Evolutionary conservation across 2,329 filamentous ascomycete genomes (phyloP).

Genomic region (Ampelomyces quisqualis): DNA sequence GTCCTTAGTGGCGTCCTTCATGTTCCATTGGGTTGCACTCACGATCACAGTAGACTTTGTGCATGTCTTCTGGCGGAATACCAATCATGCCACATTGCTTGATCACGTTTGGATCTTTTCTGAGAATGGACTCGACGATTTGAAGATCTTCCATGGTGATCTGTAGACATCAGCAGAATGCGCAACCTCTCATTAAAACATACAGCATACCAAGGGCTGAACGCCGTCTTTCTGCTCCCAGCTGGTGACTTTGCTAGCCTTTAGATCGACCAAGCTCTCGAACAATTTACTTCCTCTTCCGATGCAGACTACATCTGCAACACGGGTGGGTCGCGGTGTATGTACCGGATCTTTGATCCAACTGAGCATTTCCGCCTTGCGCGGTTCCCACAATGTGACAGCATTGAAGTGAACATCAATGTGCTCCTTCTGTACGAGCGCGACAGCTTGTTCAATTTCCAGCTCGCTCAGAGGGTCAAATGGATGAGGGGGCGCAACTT

Average conservation of each 20-base stretch:
- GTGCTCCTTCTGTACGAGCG: constrained; percentile 68
- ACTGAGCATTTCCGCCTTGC: constrained; percentile 77
- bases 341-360: constrained; percentile 70
- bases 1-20: neutral
- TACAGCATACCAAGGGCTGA: constrained; percentile 69
- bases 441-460: constrained; percentile 73
- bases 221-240: constrained; percentile 77
- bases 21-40: constrained; percentile 38
- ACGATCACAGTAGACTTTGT: constrained; percentile 94
- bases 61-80: constrained; percentile 79
- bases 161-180: constrained; percentile 41
- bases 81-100: constrained; percentile 85
- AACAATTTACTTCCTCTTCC: constrained; percentile 75
- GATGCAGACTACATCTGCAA: constrained; percentile 83
- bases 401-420: constrained; percentile 80
- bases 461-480: constrained; percentile 71
- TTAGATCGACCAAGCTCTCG: constrained; percentile 77
- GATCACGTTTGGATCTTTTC: constrained; percentile 81
- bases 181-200: neutral
- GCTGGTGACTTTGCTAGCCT: constrained; percentile 63
- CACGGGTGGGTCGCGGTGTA: constrained; percentile 63
- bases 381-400: constrained; percentile 79
- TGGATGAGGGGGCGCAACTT: constrained; percentile 62
- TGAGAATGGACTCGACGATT: constrained; percentile 71
- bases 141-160: constrained; percentile 91